Percentiles rank a stretch among this genome's conserved stretches.
Conservation (phyloP, 495 filamentous ascomycete genomes). For the Hapsidospora chrysogenum region DNA sequence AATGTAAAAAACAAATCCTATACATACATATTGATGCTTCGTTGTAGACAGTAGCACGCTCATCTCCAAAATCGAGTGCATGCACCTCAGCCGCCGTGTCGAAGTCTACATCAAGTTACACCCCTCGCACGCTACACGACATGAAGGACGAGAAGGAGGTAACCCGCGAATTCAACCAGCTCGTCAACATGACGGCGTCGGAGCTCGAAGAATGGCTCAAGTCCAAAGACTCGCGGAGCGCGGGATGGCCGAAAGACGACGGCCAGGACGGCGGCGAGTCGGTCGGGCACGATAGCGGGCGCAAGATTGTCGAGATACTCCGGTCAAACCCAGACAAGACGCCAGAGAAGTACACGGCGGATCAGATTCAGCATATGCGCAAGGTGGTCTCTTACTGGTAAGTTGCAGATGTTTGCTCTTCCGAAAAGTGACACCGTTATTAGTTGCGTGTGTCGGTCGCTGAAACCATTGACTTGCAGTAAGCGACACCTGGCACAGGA, state of each 20-base stretch:
- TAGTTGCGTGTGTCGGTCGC: too few relatives aligned
- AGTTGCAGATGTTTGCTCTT: neutral
- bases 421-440: too few relatives aligned
- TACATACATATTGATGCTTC: neutral
- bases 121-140: conserved; percentile 9
- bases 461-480: conserved; percentile 10
- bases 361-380: conserved; percentile 48
- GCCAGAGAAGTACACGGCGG: conserved; percentile 31
- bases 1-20: neutral
- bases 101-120: too few relatives aligned
- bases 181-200: conserved; percentile 48
- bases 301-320: conserved; percentile 48
- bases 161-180: conserved; percentile 40
- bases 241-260: conserved; percentile 42
- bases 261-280: conserved; percentile 43
- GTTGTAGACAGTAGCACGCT: too few relatives aligned
- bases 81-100: too few relatives aligned
- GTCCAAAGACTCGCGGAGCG: conserved; percentile 30
- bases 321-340: conserved; percentile 41
- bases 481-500: conserved; percentile 54
- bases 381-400: conserved; percentile 34
- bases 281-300: conserved; percentile 46
- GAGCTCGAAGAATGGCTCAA: conserved; percentile 48
- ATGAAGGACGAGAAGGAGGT: conserved; percentile 3
- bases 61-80: too few relatives aligned